Evolutionary conservation across 116 monocot species (phyloP).

Genomic region (Trichopus zeylanicus): DNA sequence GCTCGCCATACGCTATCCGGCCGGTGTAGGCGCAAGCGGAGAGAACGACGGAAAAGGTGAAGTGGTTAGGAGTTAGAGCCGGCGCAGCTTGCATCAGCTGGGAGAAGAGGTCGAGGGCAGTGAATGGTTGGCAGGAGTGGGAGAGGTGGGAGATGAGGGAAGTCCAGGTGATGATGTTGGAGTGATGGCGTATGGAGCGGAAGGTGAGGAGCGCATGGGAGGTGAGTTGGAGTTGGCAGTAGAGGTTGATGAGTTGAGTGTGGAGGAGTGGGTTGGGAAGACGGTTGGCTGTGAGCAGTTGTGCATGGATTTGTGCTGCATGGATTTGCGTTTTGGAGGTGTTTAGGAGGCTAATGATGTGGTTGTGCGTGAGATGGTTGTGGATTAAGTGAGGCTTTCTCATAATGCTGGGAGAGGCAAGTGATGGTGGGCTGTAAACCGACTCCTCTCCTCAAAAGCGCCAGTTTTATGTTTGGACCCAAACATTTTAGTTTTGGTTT

Average conservation of each 20-base stretch:
- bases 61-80: constrained; percentile 17
- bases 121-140: neutral
- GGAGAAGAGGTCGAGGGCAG: constrained; percentile 17
- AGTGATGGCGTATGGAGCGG: neutral
- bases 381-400: neutral
- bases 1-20: neutral
- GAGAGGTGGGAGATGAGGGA: constrained; percentile 18
- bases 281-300: constrained; percentile 8
- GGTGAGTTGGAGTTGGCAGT: constrained; percentile 7
- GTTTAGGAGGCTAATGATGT: constrained; percentile 11
- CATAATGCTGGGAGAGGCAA: too few species aligned
- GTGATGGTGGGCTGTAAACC: too few species aligned
- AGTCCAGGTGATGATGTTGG: constrained; percentile 19
- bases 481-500: too few species aligned
- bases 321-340: neutral
- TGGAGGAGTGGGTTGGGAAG: constrained; percentile 17
- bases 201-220: constrained; percentile 6
- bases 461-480: too few species aligned
- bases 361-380: neutral
- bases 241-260: constrained; percentile 30
- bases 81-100: neutral
- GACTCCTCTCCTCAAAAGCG: too few species aligned
- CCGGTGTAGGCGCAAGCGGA: constrained; percentile 11
- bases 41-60: constrained; percentile 25
- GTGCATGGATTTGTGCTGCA: constrained; percentile 16